Base-by-base conservation (phyloP, 495 filamentous ascomycete genomes). In the Talaromyces wortmannii region DNA sequence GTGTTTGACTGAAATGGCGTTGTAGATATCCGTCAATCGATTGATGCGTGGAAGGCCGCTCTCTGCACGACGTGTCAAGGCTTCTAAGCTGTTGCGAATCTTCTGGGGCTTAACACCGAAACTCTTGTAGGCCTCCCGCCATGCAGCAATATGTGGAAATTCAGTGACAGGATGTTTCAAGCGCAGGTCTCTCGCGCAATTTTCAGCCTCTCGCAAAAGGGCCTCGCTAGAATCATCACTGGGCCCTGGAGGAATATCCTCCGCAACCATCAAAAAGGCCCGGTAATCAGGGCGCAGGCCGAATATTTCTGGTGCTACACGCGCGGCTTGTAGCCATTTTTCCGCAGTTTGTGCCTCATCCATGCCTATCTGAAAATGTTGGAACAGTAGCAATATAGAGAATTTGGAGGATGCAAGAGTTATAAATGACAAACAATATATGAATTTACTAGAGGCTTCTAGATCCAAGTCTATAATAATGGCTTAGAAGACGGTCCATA, bases 11-110 rank as follows among this genome's bases (percentile, higher is more conserved):
- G 65, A 68, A 31, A 70, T 66, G 16, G 66, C 64, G 48, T 68
- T 70, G 58, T 68, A 68, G 55, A 70, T 68, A 49, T 68, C 66
- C 10, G 67, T 70, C 48, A 70, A 54, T 15, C 66, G 64, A 44
- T 70, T 70, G 31, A 70, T 58, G 0, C 66, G 60, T 2, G 66
- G 67, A 7, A 70, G 40, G 7, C 67, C 67, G 31, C 18, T 47
- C 43, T 67, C 62, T 40, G 57, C 66, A 3, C 66, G 67, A 11
- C 67, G 67, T 4, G 63, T 67, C 17, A 70, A 33, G 5, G 67
- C 60, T 45, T 70, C 66, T 11, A 70, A 52, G 42, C 66, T 65
- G 52, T 63, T 65, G 33, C 61, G 60, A 4, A 58, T 65, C 43
- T 65, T 63, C 12, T 65, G 48, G 0, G 63, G 63, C 31, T 63